These are phyloP conservation scores for Penicillium sp. DNA, from an alignment of 2,329 filamentous ascomycete species.

Conservation along the genomic window DNA sequence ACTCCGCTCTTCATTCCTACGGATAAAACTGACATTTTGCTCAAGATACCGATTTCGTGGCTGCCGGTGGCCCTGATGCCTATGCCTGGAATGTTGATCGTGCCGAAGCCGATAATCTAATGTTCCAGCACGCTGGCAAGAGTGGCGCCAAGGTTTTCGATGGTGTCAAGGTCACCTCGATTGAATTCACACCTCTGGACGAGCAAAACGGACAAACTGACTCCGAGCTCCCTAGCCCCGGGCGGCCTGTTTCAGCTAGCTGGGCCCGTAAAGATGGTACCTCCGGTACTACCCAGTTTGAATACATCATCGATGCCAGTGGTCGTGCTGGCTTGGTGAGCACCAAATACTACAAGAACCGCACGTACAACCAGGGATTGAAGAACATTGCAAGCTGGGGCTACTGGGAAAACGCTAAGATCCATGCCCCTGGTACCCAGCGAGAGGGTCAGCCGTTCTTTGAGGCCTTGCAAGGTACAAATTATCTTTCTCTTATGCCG, in stretches of 20 bases:
- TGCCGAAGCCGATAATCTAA: constrained; percentile 29
- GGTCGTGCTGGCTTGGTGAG: constrained; percentile 46
- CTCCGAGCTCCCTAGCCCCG: background rate
- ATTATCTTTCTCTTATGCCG: too few relatives aligned
- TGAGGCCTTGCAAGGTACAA: background rate
- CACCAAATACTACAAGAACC: constrained; percentile 52
- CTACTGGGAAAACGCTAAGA: constrained; percentile 42
- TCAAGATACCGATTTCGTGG: background rate
- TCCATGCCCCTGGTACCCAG: background rate
- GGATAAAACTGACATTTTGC: too few relatives aligned
- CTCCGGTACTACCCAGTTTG: constrained; percentile 26
- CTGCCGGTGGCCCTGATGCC: constrained; percentile 12
- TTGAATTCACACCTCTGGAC: background rate
- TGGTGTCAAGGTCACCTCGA: background rate
- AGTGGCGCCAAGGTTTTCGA: constrained; percentile 18
- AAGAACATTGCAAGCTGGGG: constrained; percentile 52
- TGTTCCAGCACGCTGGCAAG: constrained; percentile 29
- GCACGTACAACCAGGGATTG: constrained; percentile 46
- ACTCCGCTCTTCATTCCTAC: constrained; percentile 21
- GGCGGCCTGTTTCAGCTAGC: background rate
- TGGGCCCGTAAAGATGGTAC: background rate
- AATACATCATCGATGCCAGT: constrained; percentile 51
- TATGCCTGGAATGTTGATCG: constrained; percentile 31
- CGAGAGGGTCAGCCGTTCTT: background rate
- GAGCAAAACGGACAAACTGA: background rate